Base-by-base conservation (phyloP, 2,329 filamentous ascomycete genomes). In the Paecilomyces dactylethromorphus region DNA sequence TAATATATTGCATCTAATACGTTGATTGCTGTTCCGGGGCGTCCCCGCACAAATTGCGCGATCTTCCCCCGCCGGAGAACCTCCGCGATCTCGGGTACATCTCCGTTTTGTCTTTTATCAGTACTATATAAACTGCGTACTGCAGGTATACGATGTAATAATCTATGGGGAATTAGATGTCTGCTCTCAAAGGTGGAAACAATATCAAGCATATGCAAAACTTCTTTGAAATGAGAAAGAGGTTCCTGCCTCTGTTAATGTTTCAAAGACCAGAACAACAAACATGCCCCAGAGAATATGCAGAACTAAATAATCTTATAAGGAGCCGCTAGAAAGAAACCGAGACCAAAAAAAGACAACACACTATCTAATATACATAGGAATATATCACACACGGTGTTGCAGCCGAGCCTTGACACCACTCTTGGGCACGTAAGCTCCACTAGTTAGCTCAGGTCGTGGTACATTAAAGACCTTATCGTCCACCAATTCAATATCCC, bases 351-450 rank as follows among this genome's bases (percentile, higher is more conserved):
- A 29, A 29, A 29, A 29, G 26, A 29, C 26, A 29, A 29, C 26
- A 29, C 26, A 1, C 26, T 5, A 29, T 29, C 26, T 29, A 29
- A 29, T 7, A 29, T 29, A 29, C 7, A 45, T 45, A 45, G 13
- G 18, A 13, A 45, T 11, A 13, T 15, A 53, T 62, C 65, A 73
- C 29, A 71, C 66, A 53, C 72, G 75, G 60, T 76, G 71, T 56
- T 73, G 79, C 56, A 88, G 75, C 68, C 79, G 80, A 3, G 85
- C 84, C 56, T 80, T 78, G 7, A 84, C 71, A 64, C 85, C 81
- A 13, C 74, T 74, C 52, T 70, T 76, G 10, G 84, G 84, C 58
- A 78, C 73, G 64, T 79, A 81, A 13, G 83, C 76, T 1, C 77
- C 79, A 56, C 76, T 79, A 5, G 79, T 79, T 62, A 75, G 78